Conservation (phyloP, 2,329 filamentous ascomycete genomes). For the Nothomitra cinnamomea region DNA sequence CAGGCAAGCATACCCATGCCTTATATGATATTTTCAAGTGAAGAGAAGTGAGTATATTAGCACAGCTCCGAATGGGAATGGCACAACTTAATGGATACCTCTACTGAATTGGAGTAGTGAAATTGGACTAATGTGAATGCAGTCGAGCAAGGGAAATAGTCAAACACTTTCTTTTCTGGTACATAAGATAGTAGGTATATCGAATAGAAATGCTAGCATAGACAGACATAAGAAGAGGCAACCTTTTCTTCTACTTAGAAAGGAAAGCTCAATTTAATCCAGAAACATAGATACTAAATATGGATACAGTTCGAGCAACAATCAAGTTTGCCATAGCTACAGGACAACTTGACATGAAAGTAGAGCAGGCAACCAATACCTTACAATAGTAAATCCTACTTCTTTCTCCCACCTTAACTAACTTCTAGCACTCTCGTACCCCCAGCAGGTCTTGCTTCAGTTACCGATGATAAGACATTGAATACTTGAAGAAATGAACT, state of each 20-base stretch:
- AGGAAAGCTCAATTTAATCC: background rate
- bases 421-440: background rate
- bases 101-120: background rate
- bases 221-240: slow-evolving; percentile 2
- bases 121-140: slow-evolving; percentile 11
- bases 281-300: background rate
- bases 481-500: too few relatives aligned
- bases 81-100: slow-evolving; percentile 19
- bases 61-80: slow-evolving; percentile 17
- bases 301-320: background rate
- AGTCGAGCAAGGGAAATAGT: background rate
- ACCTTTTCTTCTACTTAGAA: slow-evolving; percentile 4
- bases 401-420: background rate
- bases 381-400: too few relatives aligned
- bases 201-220: background rate
- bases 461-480: too few relatives aligned
- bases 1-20: slow-evolving; percentile 16
- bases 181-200: background rate
- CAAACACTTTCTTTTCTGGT: background rate
- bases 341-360: background rate
- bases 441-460: too few relatives aligned
- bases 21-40: slow-evolving; percentile 9
- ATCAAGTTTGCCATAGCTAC: background rate
- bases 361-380: background rate
- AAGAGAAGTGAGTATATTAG: slow-evolving; percentile 18